A percentile compares a stretch with the other conserved stretches of the same genome.
Evolutionary conservation across 2,329 filamentous ascomycete genomes (phyloP).

Genomic region (Cercospora sesami): DNA sequence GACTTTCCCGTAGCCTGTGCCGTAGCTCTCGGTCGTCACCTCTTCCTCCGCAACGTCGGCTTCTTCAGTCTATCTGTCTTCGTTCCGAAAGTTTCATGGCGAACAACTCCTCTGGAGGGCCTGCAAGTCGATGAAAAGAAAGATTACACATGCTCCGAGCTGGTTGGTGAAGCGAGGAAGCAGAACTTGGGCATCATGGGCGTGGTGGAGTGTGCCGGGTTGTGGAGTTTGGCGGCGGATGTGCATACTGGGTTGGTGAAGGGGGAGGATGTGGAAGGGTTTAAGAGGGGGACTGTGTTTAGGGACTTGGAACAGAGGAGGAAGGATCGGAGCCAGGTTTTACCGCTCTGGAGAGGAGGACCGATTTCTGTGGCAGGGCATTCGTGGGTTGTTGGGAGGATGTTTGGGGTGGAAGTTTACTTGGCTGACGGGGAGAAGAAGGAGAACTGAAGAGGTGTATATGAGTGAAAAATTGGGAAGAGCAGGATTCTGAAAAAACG

Average conservation of each 20-base stretch:
- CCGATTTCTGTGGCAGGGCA: slow-evolving; percentile 38
- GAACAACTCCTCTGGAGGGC: slow-evolving; percentile 35
- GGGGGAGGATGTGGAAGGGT: slow-evolving; percentile 38
- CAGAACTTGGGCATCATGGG: slow-evolving; percentile 29
- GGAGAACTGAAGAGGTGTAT: slow-evolving; percentile 28
- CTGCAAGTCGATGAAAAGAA: slow-evolving; percentile 36
- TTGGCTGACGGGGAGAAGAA: slow-evolving; percentile 23
- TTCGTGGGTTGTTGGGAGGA: slow-evolving; percentile 37
- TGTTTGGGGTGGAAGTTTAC: slow-evolving; percentile 40
- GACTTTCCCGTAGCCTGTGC: slow-evolving; percentile 41
- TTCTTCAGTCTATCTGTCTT: slow-evolving; percentile 39
- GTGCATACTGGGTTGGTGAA: slow-evolving; percentile 35
- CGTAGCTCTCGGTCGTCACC: slow-evolving; percentile 38
- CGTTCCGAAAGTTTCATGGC: slow-evolving; percentile 37
- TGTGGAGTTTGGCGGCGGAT: slow-evolving; percentile 39
- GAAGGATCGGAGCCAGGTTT: slow-evolving; percentile 36
- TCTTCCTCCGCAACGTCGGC: slow-evolving; percentile 38
- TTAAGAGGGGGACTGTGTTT: slow-evolving; percentile 37
- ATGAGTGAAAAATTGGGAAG: neutral
- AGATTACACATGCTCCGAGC: slow-evolving; percentile 35
- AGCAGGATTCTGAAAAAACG: too few relatives aligned
- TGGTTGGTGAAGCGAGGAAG: slow-evolving; percentile 28
- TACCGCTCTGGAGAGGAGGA: slow-evolving; percentile 41
- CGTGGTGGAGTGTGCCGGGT: slow-evolving; percentile 35
- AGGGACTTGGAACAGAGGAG: slow-evolving; percentile 34